Conservation (phyloP, 352 stramenopile species). For the Phytophthora foliorum region DNA sequence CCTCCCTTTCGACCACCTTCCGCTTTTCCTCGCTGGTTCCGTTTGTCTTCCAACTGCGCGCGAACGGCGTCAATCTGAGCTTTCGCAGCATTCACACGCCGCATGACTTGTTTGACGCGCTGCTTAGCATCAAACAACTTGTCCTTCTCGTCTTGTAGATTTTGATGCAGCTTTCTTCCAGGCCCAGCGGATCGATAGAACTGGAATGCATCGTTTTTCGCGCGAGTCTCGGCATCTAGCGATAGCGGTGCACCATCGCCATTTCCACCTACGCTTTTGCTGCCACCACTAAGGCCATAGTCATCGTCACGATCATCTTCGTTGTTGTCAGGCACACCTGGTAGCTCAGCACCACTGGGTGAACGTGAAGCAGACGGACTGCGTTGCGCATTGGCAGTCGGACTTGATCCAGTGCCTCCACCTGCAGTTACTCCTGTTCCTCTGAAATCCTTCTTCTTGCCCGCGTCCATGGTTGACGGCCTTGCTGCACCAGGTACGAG, state of each 20-base stretch:
- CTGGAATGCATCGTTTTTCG: slow-evolving; percentile 80
- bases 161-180: slow-evolving; percentile 68
- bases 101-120: slow-evolving; percentile 75
- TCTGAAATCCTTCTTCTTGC: slow-evolving; percentile 49
- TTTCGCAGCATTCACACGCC: slow-evolving; percentile 85
- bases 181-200: slow-evolving; percentile 66
- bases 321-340: slow-evolving; percentile 30
- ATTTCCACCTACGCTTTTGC: slow-evolving; percentile 10
- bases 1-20: slow-evolving; percentile 5
- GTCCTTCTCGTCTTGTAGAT: slow-evolving; percentile 78
- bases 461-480: slow-evolving; percentile 73
- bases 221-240: slow-evolving; percentile 28
- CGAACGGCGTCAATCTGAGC: slow-evolving; percentile 75
- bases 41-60: slow-evolving; percentile 73
- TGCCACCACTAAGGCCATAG: slow-evolving; percentile 12
- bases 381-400: slow-evolving; percentile 29
- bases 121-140: slow-evolving; percentile 80
- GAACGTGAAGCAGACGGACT: slow-evolving; percentile 51
- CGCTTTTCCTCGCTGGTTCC: slow-evolving; percentile 37
- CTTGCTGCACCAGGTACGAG: slow-evolving; percentile 60
- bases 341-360: slow-evolving; percentile 25
- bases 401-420: slow-evolving; percentile 3
- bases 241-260: slow-evolving; percentile 10
- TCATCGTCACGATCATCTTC: slow-evolving; percentile 39
- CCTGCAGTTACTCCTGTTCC: neutral